Percentiles rank a stretch among this genome's conserved stretches.
These are phyloP conservation scores for Rostrohypoxylon terebratum DNA, from an alignment of 495 filamentous ascomycete genomes.

Conservation along the genomic window DNA sequence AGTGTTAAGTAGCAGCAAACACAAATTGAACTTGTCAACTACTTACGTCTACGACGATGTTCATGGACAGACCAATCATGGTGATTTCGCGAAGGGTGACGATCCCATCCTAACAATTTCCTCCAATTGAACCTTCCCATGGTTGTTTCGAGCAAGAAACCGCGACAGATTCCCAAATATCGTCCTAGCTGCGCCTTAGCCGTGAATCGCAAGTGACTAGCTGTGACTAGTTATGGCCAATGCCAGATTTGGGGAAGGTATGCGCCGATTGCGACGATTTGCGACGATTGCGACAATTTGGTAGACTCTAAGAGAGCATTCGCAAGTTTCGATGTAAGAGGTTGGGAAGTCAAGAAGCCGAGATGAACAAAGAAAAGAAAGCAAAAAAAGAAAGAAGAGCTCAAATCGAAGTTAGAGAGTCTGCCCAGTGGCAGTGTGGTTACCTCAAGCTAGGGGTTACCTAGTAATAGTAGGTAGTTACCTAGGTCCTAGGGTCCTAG, in stretches of 20 bases:
- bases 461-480: too few species aligned
- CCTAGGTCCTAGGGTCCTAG: too few species aligned
- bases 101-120: constrained; percentile 59
- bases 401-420: neutral
- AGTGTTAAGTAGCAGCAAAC: neutral
- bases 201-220: neutral
- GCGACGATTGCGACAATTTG: neutral
- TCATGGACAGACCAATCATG: constrained; percentile 55
- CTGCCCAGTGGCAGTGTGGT: too few species aligned
- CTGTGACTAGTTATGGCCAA: neutral
- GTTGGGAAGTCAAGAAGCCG: neutral
- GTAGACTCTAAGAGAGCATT: neutral
- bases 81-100: constrained; percentile 49
- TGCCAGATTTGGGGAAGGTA: constrained; percentile 4
- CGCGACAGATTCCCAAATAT: neutral
- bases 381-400: neutral
- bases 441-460: too few species aligned
- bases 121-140: constrained; percentile 54
- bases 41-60: constrained; percentile 55
- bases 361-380: neutral
- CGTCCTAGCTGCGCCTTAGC: neutral
- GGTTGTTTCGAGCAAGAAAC: neutral
- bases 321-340: neutral
- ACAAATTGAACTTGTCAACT: neutral
- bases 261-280: neutral